A percentile compares a stretch with the other conserved stretches of the same genome.
These are phyloP conservation scores for Flammula alnicola DNA, from an alignment of 1,284 basidiomycete species.

Conservation along the genomic window DNA sequence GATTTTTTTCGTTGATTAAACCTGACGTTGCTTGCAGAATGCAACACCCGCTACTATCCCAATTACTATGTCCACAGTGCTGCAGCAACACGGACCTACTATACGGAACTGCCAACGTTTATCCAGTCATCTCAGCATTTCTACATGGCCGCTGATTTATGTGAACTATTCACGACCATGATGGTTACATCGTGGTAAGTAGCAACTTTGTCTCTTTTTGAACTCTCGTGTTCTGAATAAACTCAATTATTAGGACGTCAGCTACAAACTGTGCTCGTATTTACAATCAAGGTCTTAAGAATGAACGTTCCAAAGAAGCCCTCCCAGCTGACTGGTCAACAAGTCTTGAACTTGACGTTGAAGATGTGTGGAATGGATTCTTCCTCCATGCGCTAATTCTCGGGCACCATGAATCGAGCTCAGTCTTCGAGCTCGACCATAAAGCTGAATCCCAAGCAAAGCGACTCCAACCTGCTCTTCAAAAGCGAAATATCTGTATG, in stretches of 20 bases:
- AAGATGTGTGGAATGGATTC: neutral
- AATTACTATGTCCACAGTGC: slow-evolving; percentile 14
- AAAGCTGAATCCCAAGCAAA: neutral
- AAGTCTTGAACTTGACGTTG: neutral
- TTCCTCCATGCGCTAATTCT: neutral
- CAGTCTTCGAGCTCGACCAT: neutral
- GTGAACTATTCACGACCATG: no score
- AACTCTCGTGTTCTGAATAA: neutral
- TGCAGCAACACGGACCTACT: no score
- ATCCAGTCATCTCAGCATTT: no score
- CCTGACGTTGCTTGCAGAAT: slow-evolving; percentile 8
- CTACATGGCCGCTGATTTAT: no score
- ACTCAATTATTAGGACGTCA: slow-evolving; percentile 11
- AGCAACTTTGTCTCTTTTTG: no score
- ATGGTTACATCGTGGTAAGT: no score
- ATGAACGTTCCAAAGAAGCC: neutral
- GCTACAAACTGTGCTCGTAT: slow-evolving; percentile 21
- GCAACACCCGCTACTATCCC: slow-evolving; percentile 12
- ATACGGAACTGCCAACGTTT: no score
- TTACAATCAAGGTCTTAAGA: slow-evolving; percentile 14
- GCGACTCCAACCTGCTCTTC: neutral
- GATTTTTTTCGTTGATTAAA: neutral
- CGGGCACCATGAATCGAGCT: neutral
- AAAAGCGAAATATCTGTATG: neutral
- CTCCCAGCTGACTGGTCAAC: neutral